Conservation (phyloP, 208 protist species). For the Trypanosoma brucei region DNA sequence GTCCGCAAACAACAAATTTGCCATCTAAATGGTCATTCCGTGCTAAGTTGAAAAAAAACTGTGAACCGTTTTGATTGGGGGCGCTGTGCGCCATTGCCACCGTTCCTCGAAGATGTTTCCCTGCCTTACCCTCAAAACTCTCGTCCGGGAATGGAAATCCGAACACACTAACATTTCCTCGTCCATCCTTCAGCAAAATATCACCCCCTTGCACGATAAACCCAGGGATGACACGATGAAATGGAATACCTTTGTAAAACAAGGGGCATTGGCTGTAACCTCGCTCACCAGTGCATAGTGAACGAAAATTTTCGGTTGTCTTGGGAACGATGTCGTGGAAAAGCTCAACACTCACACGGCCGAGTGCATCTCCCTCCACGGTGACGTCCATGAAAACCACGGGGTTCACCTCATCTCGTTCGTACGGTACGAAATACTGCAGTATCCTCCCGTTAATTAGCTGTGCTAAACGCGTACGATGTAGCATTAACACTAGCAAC, state of each 20-base stretch:
- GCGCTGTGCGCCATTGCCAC: conserved; percentile 85
- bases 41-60: conserved; percentile 90
- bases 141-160: conserved; percentile 93
- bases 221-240: conserved; percentile 93
- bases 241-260: conserved; percentile 91
- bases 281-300: conserved; percentile 91
- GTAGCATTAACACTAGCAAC: conserved; percentile 12
- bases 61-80: conserved; percentile 87
- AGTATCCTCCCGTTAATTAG: conserved; percentile 2
- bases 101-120: conserved; percentile 75
- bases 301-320: conserved; percentile 93
- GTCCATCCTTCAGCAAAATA: conserved; percentile 90
- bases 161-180: conserved; percentile 92
- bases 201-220: conserved; percentile 96
- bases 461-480: conserved; percentile 7
- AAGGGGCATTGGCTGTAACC: conserved; percentile 55
- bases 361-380: conserved; percentile 67
- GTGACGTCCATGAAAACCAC: conserved; percentile 87
- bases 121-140: conserved; percentile 90
- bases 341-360: conserved; percentile 88
- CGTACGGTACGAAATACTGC: conserved; percentile 60
- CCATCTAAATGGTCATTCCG: conserved; percentile 83
- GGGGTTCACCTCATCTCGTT: conserved; percentile 48
- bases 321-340: conserved; percentile 90
- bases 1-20: conserved; percentile 90